Conservation (phyloP, 1,284 basidiomycete species). For the Ustilago esculenta region DNA sequence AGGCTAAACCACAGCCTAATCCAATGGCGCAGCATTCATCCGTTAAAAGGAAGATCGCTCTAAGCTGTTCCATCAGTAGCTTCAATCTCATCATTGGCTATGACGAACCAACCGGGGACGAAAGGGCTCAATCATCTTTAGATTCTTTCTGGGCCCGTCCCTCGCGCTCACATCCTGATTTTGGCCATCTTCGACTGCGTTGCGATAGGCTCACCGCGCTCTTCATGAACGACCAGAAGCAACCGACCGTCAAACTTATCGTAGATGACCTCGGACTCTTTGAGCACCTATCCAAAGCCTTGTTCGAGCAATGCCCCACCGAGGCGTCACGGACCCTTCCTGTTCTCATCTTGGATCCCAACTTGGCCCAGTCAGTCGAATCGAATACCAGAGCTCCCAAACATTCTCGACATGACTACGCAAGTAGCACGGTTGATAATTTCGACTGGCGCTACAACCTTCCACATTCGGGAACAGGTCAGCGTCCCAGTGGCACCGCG, state of each 20-base stretch:
- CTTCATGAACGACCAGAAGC: neutral
- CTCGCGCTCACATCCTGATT: constrained; percentile 33
- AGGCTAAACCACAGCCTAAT: neutral
- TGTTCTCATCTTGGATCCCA: constrained; percentile 35
- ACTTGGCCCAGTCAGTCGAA: constrained; percentile 11
- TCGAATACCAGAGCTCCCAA: neutral
- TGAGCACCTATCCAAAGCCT: constrained; percentile 29
- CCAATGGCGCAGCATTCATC: neutral
- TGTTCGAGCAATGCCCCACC: constrained; percentile 14
- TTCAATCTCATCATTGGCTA: constrained; percentile 45
- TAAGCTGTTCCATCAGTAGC: constrained; percentile 18
- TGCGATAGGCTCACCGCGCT: constrained; percentile 21
- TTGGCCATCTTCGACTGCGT: constrained; percentile 51
- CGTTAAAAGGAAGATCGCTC: constrained; percentile 1
- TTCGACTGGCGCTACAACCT: constrained; percentile 41
- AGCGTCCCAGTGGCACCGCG: neutral
- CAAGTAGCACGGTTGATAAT: constrained; percentile 35
- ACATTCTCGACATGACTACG: constrained; percentile 23
- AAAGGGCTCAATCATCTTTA: neutral
- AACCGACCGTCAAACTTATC: constrained; percentile 3
- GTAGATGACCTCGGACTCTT: constrained; percentile 35
- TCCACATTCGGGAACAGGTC: neutral
- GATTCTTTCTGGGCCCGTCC: constrained; percentile 49
- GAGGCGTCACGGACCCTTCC: constrained; percentile 29
- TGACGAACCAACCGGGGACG: constrained; percentile 12